These are phyloP conservation scores for Cercospora citrullina DNA, from an alignment of 2,329 filamentous ascomycete genomes.

Conservation along the genomic window DNA sequence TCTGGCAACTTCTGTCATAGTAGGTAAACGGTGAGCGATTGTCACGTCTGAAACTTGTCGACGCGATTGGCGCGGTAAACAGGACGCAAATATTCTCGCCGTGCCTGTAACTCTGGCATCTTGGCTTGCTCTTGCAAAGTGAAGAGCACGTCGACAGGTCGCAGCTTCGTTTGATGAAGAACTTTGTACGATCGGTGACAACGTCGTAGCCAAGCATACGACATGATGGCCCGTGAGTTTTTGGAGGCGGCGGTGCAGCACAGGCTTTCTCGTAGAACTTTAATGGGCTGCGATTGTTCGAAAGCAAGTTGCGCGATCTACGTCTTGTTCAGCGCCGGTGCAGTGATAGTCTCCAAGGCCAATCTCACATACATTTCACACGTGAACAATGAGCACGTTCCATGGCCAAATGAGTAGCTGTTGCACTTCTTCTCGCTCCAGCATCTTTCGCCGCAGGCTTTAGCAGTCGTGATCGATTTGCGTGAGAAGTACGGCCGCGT, in stretches of 20 bases:
- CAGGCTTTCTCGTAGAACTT: conserved; percentile 1
- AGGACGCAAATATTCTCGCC: neutral
- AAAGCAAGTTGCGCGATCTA: neutral
- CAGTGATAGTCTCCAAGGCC: neutral
- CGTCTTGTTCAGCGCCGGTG: neutral
- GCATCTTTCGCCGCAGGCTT: conserved; percentile 3
- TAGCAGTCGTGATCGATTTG: neutral
- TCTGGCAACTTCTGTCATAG: neutral
- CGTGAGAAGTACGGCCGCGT: neutral
- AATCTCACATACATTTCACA: neutral
- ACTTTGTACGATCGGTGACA: neutral
- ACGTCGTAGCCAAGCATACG: neutral
- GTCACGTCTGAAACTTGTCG: neutral
- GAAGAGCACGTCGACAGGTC: neutral
- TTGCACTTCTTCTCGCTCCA: conserved; percentile 3
- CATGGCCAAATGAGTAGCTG: conserved; percentile 1
- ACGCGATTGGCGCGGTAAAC: neutral
- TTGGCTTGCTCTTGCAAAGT: neutral
- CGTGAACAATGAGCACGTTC: neutral
- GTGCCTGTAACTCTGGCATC: neutral
- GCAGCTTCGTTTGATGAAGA: neutral
- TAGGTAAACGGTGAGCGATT: neutral
- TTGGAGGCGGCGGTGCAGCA: neutral
- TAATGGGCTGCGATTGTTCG: neutral
- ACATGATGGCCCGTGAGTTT: neutral